Evolutionary conservation across 441 rosid species (phyloP).

Genomic region (Erodium moschatum): DNA sequence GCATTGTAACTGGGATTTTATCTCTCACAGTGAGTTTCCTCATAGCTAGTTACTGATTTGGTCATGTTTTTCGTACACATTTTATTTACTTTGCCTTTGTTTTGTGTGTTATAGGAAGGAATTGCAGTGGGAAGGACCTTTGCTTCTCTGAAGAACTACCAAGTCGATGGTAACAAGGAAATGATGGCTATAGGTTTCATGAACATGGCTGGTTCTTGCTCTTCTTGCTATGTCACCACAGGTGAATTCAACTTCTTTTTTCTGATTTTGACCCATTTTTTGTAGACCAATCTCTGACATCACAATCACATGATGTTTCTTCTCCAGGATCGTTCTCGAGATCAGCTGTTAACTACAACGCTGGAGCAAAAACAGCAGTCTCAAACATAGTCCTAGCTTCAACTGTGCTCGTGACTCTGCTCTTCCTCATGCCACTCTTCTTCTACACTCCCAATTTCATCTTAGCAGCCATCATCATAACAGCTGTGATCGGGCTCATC

Average conservation of each 20-base stretch:
- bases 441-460: conserved; percentile 81
- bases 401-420: conserved; percentile 71
- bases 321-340: conserved; percentile 5
- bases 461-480: conserved; percentile 73
- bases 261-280: neutral
- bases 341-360: conserved; percentile 56
- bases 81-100: neutral
- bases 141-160: conserved; percentile 74
- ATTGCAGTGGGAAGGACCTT: conserved; percentile 96
- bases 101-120: conserved; percentile 53
- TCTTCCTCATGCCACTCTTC: conserved; percentile 91
- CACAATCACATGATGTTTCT: neutral
- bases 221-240: conserved; percentile 87
- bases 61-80: no score
- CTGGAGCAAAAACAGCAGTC: conserved; percentile 82
- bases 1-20: conserved; percentile 73
- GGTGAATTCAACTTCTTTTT: conserved; percentile 30
- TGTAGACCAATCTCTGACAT: neutral
- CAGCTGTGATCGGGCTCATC: conserved; percentile 85
- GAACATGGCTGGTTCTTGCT: conserved; percentile 93
- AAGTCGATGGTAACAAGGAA: conserved; percentile 95
- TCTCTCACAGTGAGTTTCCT: conserved; percentile 67
- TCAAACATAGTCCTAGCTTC: conserved; percentile 80
- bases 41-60: no score
- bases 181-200: conserved; percentile 93